phyloP scores from a whole-genome alignment of 257 asterid species.

The Nicotiana noctiflora region DNA sequence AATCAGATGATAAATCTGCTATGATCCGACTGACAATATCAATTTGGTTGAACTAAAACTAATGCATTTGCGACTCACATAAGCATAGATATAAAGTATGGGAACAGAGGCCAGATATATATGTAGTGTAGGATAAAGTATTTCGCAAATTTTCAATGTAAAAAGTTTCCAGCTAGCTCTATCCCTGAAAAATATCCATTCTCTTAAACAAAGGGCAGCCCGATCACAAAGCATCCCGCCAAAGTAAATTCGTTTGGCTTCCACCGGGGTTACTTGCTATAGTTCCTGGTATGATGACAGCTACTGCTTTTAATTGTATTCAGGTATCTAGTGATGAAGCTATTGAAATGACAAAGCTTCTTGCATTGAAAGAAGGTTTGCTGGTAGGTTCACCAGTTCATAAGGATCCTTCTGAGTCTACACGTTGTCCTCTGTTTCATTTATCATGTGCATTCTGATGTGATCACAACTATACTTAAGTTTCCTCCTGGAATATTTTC shows the following conservation, averaged over 20 bases:
- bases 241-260: neutral
- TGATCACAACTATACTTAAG: neutral
- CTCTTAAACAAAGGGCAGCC: too few relatives aligned
- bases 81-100: neutral
- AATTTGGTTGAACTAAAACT: neutral
- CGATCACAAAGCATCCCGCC: neutral
- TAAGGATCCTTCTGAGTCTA: neutral
- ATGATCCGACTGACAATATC: neutral
- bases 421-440: neutral
- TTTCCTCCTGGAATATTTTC: neutral
- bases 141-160: neutral
- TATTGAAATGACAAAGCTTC: slow-evolving; percentile 80
- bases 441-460: neutral
- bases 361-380: slow-evolving; percentile 82
- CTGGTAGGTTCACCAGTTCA: slow-evolving; percentile 32
- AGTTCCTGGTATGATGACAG: neutral
- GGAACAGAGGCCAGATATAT: neutral
- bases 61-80: neutral
- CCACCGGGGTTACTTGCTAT: neutral
- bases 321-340: slow-evolving; percentile 91
- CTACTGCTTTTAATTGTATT: neutral
- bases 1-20: neutral
- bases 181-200: neutral
- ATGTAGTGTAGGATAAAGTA: neutral
- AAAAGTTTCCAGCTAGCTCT: neutral